Percentiles rank a stretch among this genome's conserved stretches.
phyloP scores from a whole-genome alignment of 2,329 filamentous ascomycete genomes.

The Colletotrichum costaricense region DNA sequence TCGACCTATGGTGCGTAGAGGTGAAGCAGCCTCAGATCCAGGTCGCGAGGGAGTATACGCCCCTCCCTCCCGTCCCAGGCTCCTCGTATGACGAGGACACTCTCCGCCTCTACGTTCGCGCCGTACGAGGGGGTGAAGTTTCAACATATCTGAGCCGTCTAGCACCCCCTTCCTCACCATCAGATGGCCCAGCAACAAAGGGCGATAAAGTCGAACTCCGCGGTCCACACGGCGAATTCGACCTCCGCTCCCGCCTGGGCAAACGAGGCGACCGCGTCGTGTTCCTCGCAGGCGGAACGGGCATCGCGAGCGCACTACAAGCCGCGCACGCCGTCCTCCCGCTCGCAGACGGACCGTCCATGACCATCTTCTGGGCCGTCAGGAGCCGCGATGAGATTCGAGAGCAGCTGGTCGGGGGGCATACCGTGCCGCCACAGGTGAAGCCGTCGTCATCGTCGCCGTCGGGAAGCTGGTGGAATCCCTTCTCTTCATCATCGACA shows the following conservation, averaged over 20 bases:
- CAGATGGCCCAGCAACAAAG: slow-evolving; percentile 40
- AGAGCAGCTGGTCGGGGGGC: not conserved
- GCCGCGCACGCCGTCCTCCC: slow-evolving; percentile 71
- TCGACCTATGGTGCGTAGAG: slow-evolving; percentile 87
- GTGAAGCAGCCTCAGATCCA: slow-evolving; percentile 95
- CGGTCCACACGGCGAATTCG: slow-evolving; percentile 80
- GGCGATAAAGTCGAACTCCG: slow-evolving; percentile 79
- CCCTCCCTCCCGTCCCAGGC: slow-evolving; percentile 69
- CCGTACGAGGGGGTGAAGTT: slow-evolving; percentile 84
- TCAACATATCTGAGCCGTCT: slow-evolving; percentile 82
- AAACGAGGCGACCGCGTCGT: slow-evolving; percentile 64
- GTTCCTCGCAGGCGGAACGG: slow-evolving; percentile 92
- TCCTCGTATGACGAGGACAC: slow-evolving; percentile 48
- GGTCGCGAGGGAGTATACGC: slow-evolving; percentile 92
- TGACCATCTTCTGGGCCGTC: slow-evolving; percentile 84
- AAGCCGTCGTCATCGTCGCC: slow-evolving; percentile 1
- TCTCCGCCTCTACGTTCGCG: slow-evolving; percentile 82
- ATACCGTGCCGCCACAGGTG: not conserved
- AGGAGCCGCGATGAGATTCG: slow-evolving; percentile 65
- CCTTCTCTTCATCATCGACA: not conserved
- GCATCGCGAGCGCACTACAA: slow-evolving; percentile 90
- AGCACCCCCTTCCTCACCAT: slow-evolving; percentile 37
- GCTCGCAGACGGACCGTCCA: slow-evolving; percentile 72
- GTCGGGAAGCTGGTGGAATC: slow-evolving; percentile 37
- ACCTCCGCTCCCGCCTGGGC: slow-evolving; percentile 52